A percentile compares a stretch with the other conserved stretches of the same genome.
These are phyloP conservation scores for Physcia stellaris DNA, from an alignment of 495 filamentous ascomycete genomes.

Conservation along the genomic window DNA sequence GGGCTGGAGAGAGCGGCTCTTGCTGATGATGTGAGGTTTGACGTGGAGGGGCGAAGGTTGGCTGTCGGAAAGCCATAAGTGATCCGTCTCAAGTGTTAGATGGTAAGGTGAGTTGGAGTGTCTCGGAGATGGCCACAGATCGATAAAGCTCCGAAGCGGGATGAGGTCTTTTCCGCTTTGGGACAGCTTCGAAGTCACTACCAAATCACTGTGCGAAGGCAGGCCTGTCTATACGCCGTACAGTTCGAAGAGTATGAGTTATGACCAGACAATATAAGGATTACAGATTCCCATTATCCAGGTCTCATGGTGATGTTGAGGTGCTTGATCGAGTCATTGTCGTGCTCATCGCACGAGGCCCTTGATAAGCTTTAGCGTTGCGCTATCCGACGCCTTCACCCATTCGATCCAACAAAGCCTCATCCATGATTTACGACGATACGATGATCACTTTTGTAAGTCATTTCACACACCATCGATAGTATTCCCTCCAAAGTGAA, in stretches of 20 bases:
- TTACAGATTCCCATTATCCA: background rate
- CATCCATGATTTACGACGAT: background rate
- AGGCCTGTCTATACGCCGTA: no score
- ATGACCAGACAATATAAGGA: background rate
- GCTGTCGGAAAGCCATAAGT: slow-evolving; percentile 74
- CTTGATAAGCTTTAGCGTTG: background rate
- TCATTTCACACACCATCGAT: no score
- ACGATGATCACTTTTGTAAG: background rate
- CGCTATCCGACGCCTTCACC: background rate
- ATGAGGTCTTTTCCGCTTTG: background rate
- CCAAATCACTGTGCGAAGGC: no score
- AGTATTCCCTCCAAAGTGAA: no score
- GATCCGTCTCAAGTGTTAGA: background rate
- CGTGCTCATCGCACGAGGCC: background rate
- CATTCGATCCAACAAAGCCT: background rate
- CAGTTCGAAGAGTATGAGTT: no score
- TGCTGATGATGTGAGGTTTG: slow-evolving; percentile 38
- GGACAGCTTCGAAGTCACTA: no score
- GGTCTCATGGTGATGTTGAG: no score
- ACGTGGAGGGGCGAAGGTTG: slow-evolving; percentile 50
- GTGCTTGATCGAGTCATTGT: no score
- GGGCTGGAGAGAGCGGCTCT: slow-evolving; percentile 29
- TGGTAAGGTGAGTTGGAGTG: background rate
- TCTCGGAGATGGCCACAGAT: background rate
- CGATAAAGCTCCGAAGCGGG: background rate